These are phyloP conservation scores for Aspergillus phoenicis DNA, from an alignment of 2,329 filamentous ascomycete species.

Conservation along the genomic window DNA sequence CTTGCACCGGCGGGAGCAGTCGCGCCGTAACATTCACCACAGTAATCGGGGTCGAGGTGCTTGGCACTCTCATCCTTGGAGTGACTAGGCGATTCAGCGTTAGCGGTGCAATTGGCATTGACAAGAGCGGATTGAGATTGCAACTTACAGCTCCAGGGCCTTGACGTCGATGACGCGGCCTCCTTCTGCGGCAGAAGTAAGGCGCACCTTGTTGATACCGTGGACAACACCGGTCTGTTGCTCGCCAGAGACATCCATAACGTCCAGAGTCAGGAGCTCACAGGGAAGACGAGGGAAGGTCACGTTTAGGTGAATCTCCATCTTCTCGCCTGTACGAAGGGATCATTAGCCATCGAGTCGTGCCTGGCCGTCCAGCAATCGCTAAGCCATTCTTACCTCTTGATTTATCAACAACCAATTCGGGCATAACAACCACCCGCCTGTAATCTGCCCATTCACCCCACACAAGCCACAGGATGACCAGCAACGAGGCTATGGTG, in stretches of 20 bases:
- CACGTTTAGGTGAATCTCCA: conserved; percentile 98
- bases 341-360: conserved; percentile 20
- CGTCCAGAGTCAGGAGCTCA: conserved; percentile 92
- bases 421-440: conserved; percentile 80
- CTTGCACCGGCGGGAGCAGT: conserved; percentile 70
- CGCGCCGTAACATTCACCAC: conserved; percentile 89
- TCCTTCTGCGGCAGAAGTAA: conserved; percentile 72
- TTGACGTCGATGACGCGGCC: conserved; percentile 73
- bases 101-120: neutral
- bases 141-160: conserved; percentile 66
- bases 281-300: conserved; percentile 93
- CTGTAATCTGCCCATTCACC: conserved; percentile 97
- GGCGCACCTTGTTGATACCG: conserved; percentile 86
- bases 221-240: conserved; percentile 93
- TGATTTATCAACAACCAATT: conserved; percentile 94
- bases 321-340: conserved; percentile 73
- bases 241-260: conserved; percentile 98
- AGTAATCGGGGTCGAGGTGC: conserved; percentile 90
- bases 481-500: conserved; percentile 83
- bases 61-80: conserved; percentile 66
- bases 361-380: neutral
- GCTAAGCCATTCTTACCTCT: conserved; percentile 62
- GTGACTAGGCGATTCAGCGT: conserved; percentile 54
- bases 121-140: conserved; percentile 17
- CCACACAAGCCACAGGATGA: conserved; percentile 86